These are phyloP conservation scores for Lactarius hatsudake DNA, from an alignment of 768 basidiomycete genomes.

Conservation along the genomic window DNA sequence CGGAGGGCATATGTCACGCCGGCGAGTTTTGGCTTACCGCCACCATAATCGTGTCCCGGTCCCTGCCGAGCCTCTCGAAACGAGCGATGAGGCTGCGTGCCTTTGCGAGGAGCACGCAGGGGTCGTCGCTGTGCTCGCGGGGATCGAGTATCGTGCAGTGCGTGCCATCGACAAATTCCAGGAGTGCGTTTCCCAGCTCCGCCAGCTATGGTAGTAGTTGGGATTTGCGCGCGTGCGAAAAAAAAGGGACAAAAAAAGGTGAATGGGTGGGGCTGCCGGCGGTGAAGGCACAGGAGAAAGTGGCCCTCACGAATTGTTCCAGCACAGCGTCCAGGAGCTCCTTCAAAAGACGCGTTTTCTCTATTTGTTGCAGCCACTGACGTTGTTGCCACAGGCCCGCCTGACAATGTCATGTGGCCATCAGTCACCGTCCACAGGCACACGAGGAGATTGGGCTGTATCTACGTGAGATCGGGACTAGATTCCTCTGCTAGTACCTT, in stretches of 20 bases:
- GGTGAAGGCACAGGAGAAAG: neutral
- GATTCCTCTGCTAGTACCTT: conserved; percentile 25
- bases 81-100: conserved; percentile 42
- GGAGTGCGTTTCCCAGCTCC: conserved; percentile 46
- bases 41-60: conserved; percentile 43
- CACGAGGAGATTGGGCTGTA: neutral
- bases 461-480: conserved; percentile 7
- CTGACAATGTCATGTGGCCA: conserved; percentile 19
- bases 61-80: conserved; percentile 42
- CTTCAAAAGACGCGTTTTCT: conserved; percentile 12
- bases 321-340: conserved; percentile 21
- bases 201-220: conserved; percentile 40
- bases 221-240: neutral
- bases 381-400: conserved; percentile 19
- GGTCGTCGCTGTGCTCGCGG: conserved; percentile 37
- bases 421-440: conserved; percentile 18
- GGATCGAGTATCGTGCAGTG: conserved; percentile 52
- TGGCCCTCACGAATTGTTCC: conserved; percentile 21
- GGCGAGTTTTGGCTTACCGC: conserved; percentile 40
- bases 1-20: neutral
- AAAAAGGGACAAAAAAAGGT: neutral
- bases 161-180: conserved; percentile 45
- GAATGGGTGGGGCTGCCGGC: neutral
- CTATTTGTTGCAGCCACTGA: conserved; percentile 5
- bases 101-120: conserved; percentile 40